Conservation (phyloP, 169 alveolate species). For the Plasmodium sp. region DNA sequence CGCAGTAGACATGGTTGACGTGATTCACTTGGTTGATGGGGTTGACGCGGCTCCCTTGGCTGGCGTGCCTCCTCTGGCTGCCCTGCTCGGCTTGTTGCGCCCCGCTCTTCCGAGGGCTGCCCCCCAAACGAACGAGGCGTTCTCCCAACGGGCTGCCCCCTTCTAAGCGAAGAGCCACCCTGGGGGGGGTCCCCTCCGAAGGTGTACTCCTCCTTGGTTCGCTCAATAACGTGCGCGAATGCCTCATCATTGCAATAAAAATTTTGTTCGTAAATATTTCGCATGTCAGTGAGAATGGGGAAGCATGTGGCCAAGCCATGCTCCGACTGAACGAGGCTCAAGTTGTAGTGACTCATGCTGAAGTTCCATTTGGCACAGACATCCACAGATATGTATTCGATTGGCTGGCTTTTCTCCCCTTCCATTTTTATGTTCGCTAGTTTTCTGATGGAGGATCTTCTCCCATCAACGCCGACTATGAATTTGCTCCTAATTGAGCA, state of each 20-base stretch:
- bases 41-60: background rate
- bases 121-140: background rate
- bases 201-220: background rate
- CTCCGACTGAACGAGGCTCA: constrained; percentile 16
- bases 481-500: constrained; percentile 24
- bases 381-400: constrained; percentile 40
- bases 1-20: background rate
- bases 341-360: constrained; percentile 28
- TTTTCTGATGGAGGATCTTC: constrained; percentile 17
- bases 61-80: too few relatives aligned
- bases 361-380: constrained; percentile 41
- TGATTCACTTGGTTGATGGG: too few relatives aligned
- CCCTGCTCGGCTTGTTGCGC: background rate
- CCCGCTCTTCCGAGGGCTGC: background rate
- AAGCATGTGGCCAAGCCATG: constrained; percentile 42
- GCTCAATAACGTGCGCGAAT: background rate
- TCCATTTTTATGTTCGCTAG: constrained; percentile 22
- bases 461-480: constrained; percentile 42
- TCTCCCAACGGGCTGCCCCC: background rate
- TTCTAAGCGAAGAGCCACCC: background rate
- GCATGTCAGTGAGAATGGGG: constrained; percentile 22
- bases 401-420: background rate
- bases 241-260: constrained; percentile 6
- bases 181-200: background rate
- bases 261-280: constrained; percentile 10